Conservation (phyloP, 2,329 filamentous ascomycete genomes). For the Eurotiales sp. region DNA sequence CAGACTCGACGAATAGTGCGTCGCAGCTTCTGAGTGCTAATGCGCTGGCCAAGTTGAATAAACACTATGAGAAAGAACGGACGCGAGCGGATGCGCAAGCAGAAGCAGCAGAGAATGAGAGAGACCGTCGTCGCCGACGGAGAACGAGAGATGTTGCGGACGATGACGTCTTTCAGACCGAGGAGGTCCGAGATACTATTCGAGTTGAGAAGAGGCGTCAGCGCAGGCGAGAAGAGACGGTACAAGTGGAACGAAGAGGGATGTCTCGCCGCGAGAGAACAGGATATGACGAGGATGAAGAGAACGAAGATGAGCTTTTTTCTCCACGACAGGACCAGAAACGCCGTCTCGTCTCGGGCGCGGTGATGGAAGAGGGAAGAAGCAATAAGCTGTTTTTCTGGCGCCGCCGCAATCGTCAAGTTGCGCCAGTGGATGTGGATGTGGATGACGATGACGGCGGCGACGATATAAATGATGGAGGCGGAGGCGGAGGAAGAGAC, state of each 20-base stretch:
- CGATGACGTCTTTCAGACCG: neutral
- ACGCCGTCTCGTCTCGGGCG: constrained; percentile 65
- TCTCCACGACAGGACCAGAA: constrained; percentile 46
- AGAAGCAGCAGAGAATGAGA: constrained; percentile 34
- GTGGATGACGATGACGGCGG: constrained; percentile 19
- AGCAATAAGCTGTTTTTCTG: constrained; percentile 47
- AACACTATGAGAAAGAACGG: constrained; percentile 56
- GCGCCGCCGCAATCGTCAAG: constrained; percentile 31
- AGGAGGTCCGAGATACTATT: constrained; percentile 6
- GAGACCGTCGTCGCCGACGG: constrained; percentile 15
- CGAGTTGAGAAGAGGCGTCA: constrained; percentile 12
- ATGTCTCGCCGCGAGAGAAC: constrained; percentile 11
- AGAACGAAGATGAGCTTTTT: constrained; percentile 1
- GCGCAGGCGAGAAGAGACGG: constrained; percentile 2
- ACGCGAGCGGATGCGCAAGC: constrained; percentile 30
- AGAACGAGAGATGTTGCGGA: constrained; percentile 15
- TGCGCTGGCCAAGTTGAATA: constrained; percentile 64
- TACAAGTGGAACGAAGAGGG: neutral
- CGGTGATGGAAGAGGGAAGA: constrained; percentile 64
- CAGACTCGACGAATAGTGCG: constrained; percentile 41
- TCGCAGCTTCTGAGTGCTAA: constrained; percentile 47
- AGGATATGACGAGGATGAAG: constrained; percentile 14
- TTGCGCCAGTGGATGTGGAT: constrained; percentile 17
- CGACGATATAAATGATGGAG: constrained; percentile 24
- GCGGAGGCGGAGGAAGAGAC: constrained; percentile 7